phyloP scores from a whole-genome alignment of 2,329 filamentous ascomycete genomes.

The Lecanoromycetidae sp. region DNA sequence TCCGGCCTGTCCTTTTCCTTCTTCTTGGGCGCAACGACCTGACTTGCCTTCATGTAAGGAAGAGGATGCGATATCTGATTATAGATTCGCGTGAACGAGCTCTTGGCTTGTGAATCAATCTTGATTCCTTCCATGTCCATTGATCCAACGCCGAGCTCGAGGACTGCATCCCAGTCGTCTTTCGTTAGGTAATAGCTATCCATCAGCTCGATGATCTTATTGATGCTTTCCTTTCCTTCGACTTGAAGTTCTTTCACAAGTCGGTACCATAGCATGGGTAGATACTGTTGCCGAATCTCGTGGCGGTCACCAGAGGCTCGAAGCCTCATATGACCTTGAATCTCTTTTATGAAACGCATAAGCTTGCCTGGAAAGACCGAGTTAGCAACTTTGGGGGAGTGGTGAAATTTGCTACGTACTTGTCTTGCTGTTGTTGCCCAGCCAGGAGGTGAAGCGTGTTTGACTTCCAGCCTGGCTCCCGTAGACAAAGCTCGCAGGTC shows the following conservation, averaged over 20 bases:
- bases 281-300: conserved; percentile 86
- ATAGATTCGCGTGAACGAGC: conserved; percentile 82
- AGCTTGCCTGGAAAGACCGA: conserved; percentile 43
- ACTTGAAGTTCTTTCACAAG: conserved; percentile 60
- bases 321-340: conserved; percentile 94
- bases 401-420: conserved; percentile 39
- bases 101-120: conserved; percentile 75
- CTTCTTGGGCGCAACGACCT: conserved; percentile 59
- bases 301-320: conserved; percentile 80
- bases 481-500: conserved; percentile 74
- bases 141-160: conserved; percentile 78
- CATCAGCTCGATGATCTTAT: conserved; percentile 84
- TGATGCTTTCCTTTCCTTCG: conserved; percentile 71
- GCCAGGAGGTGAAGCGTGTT: conserved; percentile 76
- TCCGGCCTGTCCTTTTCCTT: conserved; percentile 69
- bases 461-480: conserved; percentile 59
- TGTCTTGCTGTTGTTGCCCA: conserved; percentile 86
- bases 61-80: conserved; percentile 77
- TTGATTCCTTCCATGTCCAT: conserved; percentile 65
- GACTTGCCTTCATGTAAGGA: conserved; percentile 90
- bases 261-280: conserved; percentile 76
- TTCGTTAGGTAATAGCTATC: conserved; percentile 91
- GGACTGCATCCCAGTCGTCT: conserved; percentile 86
- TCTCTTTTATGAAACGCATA: conserved; percentile 73
- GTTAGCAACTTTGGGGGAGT: not conserved